These are phyloP conservation scores for Spergularia azorica DNA, from an alignment of 179 eudicot genomes.

Conservation along the genomic window DNA sequence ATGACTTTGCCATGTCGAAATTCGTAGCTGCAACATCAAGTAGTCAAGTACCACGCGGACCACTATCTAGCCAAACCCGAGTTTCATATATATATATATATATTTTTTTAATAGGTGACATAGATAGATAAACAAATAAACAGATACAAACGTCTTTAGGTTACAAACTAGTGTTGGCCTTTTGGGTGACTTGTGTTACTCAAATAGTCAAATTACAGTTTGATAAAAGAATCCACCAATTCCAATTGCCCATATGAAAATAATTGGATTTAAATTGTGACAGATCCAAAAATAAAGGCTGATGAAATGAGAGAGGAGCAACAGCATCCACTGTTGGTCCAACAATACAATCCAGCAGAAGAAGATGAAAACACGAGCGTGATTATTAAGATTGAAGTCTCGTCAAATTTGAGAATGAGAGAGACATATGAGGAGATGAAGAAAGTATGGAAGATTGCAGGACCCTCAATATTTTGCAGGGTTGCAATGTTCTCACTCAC, in stretches of 20 bases:
- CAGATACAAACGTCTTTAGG: too few species aligned
- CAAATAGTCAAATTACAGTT: too few species aligned
- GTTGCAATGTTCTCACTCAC: conserved; percentile 33
- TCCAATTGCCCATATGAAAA: not conserved
- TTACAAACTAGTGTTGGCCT: too few species aligned
- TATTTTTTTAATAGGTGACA: too few species aligned
- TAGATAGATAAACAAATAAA: too few species aligned
- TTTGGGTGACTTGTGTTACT: too few species aligned
- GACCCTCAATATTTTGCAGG: conserved; percentile 39
- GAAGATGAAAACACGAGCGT: not conserved
- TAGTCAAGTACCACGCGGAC: too few species aligned
- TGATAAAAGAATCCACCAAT: not conserved
- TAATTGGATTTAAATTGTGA: not conserved
- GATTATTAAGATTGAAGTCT: not conserved
- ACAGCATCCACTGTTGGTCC: conserved; percentile 21
- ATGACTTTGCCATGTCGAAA: too few species aligned
- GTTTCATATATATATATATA: too few species aligned
- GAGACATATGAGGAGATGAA: conserved; percentile 28
- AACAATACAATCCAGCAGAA: conserved; percentile 2
- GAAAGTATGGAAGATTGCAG: conserved; percentile 40
- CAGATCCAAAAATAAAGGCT: not conserved
- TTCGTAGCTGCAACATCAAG: too few species aligned
- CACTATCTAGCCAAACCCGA: too few species aligned
- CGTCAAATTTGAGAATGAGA: not conserved
- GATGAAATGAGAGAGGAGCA: conserved; percentile 14